These are phyloP conservation scores for Canariomyces notabilis DNA, from an alignment of 2,329 filamentous ascomycete species.

Conservation along the genomic window DNA sequence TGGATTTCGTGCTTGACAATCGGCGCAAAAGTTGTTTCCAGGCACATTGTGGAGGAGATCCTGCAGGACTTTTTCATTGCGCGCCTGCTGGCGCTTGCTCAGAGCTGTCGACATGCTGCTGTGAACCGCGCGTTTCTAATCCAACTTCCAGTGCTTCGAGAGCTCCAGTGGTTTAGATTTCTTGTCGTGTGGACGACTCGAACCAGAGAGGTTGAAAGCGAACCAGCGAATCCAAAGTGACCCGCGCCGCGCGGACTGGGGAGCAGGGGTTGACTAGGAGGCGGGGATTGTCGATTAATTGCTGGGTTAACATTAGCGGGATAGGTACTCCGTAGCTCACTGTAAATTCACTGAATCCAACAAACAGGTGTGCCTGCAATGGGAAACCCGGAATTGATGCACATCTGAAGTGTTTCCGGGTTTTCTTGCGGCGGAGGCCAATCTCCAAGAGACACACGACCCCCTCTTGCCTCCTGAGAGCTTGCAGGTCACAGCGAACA, in stretches of 20 bases:
- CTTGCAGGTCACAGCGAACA: constrained; percentile 16
- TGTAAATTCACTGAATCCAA: not conserved
- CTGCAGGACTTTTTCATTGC: constrained; percentile 88
- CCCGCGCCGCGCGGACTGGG: not conserved
- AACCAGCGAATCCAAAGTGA: too few species aligned
- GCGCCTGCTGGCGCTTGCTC: constrained; percentile 95
- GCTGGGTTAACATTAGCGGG: too few species aligned
- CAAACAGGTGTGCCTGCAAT: not conserved
- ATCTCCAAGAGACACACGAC: not conserved
- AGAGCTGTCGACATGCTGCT: constrained; percentile 56
- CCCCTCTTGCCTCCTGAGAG: constrained; percentile 11
- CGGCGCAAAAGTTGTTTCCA: constrained; percentile 90
- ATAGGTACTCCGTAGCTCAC: too few species aligned
- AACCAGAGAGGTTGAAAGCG: not conserved
- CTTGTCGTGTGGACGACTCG: constrained; percentile 10
- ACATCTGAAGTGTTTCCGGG: not conserved
- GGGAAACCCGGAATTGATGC: not conserved
- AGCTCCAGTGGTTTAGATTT: not conserved
- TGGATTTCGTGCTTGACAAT: constrained; percentile 88
- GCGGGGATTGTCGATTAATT: not conserved
- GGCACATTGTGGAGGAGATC: constrained; percentile 78
- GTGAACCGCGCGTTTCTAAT: constrained; percentile 1
- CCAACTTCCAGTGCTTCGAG: constrained; percentile 2
- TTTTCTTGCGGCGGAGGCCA: not conserved
- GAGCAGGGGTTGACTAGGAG: constrained; percentile 1